Base-by-base conservation (phyloP, 2,329 filamentous ascomycete species). In the Penicillium crustosum region DNA sequence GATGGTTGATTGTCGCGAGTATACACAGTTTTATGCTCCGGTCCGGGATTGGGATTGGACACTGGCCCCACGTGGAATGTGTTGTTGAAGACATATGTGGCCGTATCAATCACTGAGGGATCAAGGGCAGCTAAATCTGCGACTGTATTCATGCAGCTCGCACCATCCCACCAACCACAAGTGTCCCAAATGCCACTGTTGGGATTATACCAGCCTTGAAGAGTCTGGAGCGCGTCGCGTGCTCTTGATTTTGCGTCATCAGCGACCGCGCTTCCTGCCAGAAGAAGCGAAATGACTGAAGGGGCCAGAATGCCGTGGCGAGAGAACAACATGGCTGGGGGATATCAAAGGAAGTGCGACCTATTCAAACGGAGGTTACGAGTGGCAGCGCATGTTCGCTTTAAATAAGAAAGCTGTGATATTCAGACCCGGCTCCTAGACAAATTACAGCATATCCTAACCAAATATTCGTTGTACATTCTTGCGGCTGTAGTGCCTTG, bases 131-230 rank as follows among this genome's bases (percentile, higher is more conserved):
- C 77, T 25, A 84, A 72, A 55, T 90, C 84, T 51, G 81, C 82
- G 19, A 90, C 72, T 3, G 80, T 81, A 0, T 86, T 89, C 58
- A 91, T 75, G 57, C 81, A 81, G 68, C 90, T 91, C 44, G 83
- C 89, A 53, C 82, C 82, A 68, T 90, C 89, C 89, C 89, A 91
- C 89, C 89, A 91, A n/a, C 82, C 81, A 8, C 82, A 80, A 0
- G 82, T 81, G 54, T 84, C 74, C 86, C 86, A 91, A 13, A 89
- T 76, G 4, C 89, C 88, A 1, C 80, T 85, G 6, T 69, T 67
- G 3, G 73, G 57, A 66, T 87, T 82, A 70, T 90, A 90, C 82
- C 84, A 90, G 42, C 66, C 68, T 64, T 89, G 85, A 1, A 89
- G 77, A 6, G 78, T 70, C 23, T 72, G 66, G 2, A 79, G 66